Base-by-base conservation (phyloP, 768 basidiomycete genomes). In the Grammothele lineata region DNA sequence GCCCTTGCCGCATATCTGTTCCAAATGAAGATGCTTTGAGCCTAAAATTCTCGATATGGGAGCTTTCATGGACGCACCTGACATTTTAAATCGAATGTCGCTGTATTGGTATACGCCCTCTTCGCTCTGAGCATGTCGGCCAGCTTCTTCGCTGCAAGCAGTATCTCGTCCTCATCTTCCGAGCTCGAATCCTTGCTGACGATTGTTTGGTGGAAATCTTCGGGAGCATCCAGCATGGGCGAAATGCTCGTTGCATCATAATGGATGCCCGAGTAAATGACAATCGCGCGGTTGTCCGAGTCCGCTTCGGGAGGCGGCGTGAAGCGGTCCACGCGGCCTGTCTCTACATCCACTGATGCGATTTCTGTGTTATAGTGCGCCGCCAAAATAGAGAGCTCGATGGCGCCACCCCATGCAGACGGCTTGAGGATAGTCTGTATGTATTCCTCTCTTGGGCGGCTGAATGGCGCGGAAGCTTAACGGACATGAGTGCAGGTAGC, bases 241-340 rank as follows among this genome's bases (percentile, higher is more conserved):
- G 94, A 81, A 33, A 94, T 69, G 0, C 88, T 84, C 5, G 86
- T 80, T 8, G 90, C 90, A 64, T 99, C 95, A 65, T 99, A 99
- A 64, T 98, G 94, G 37, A 97, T 96, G 3, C 95, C 95, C 0
- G 89, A 92, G 68, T 98, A 98, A 4, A 97, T 73, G n/a, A 97
- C 61, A 12, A 96, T 64, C 47, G 82, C 66, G 59, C 66, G 63
- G 44, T 65, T 63, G 1, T 63, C 71, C 21, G 57, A 65, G 49
- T 68, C 64, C 10, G 55, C 55, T n/a, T 61, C 68, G 11, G 72
- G 67, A 22, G 72, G 70, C 39, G 87, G 78, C 1, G 80, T 70
- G 60, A 94, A 95, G 18, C 76, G 77, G 67, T 97, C 92, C 49
- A 92, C 77, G 15, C 94, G 78, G 0, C 94, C 94, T 0, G 90